Conservation (phyloP, 2,329 filamentous ascomycete genomes). For the Trichoderma pleuroti region DNA sequence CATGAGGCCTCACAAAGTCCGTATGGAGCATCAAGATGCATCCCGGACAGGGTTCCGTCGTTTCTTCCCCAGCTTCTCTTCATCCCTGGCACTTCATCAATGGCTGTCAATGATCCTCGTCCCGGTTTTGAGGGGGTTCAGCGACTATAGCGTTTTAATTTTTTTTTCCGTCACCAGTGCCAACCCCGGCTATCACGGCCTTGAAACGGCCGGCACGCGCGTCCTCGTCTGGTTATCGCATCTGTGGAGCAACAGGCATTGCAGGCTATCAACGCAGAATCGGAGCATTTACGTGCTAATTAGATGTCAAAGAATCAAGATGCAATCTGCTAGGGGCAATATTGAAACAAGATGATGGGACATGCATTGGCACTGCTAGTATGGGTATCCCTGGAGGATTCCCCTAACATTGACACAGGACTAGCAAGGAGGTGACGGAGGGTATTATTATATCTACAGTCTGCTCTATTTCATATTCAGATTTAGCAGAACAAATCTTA, state of each 20-base stretch:
- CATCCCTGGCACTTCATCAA: not conserved
- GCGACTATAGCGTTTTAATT: not conserved
- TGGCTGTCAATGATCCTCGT: not conserved
- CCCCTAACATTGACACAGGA: not conserved
- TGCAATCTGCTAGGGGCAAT: not conserved
- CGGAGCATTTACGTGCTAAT: not conserved
- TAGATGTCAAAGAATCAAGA: not conserved
- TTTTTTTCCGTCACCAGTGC: not conserved
- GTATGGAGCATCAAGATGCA: not conserved
- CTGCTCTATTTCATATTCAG: not conserved
- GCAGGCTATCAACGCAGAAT: not conserved
- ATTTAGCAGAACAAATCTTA: not conserved
- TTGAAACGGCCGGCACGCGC: not conserved
- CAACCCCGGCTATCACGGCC: conserved; percentile 12
- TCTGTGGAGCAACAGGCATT: not conserved
- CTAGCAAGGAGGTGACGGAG: not conserved
- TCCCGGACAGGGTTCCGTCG: not conserved
- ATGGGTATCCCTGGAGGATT: not conserved
- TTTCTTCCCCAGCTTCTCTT: not conserved
- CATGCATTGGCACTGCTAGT: not conserved
- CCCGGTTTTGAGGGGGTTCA: not conserved
- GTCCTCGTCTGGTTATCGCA: not conserved
- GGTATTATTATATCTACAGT: conserved; percentile 4
- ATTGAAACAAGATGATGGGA: not conserved
- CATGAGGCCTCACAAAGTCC: not conserved